phyloP scores from a whole-genome alignment of 2,329 filamentous ascomycete genomes.

The Arthrobotrys musiformis region DNA sequence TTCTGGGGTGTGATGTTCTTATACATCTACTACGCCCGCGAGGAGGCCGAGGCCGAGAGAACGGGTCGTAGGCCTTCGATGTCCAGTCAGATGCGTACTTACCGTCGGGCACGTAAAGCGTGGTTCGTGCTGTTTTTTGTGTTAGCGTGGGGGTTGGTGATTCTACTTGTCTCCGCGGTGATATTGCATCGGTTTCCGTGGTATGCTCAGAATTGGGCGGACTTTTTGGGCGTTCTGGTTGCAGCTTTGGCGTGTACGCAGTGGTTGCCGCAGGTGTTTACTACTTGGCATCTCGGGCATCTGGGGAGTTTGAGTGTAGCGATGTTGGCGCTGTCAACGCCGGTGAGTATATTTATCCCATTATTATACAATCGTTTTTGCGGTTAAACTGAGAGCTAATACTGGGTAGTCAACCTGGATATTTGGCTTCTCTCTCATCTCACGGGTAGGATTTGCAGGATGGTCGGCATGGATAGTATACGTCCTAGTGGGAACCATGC shows the following conservation, averaged over 20 bases:
- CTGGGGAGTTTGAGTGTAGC: conserved; percentile 57
- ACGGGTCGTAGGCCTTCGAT: conserved; percentile 58
- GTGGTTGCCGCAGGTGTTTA: conserved; percentile 57
- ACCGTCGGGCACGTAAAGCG: conserved; percentile 59
- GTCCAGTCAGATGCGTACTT: conserved; percentile 59
- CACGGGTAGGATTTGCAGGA: conserved; percentile 54
- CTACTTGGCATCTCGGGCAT: conserved; percentile 52
- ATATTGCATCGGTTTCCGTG: conserved; percentile 51
- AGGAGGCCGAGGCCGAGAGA: conserved; percentile 59
- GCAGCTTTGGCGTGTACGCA: conserved; percentile 57
- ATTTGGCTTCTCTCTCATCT: conserved; percentile 56
- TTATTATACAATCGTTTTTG: too few species aligned
- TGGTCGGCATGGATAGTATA: conserved; percentile 58
- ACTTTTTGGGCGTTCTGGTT: conserved; percentile 55
- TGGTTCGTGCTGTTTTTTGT: conserved; percentile 57
- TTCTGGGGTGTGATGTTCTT: conserved; percentile 58
- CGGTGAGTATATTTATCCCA: conserved; percentile 12
- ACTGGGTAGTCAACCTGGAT: conserved; percentile 60
- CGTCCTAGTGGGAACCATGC: conserved; percentile 57
- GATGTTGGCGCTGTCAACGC: conserved; percentile 42
- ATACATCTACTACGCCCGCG: conserved; percentile 59
- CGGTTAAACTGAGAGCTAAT: background rate
- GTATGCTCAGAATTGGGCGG: conserved; percentile 57
- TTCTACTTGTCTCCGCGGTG: conserved; percentile 55
- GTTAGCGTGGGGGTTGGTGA: conserved; percentile 50